Percentiles rank a stretch among this genome's conserved stretches.
Evolutionary conservation across 441 rosid genomes (phyloP).

Genomic region (Erodium moschatum): DNA sequence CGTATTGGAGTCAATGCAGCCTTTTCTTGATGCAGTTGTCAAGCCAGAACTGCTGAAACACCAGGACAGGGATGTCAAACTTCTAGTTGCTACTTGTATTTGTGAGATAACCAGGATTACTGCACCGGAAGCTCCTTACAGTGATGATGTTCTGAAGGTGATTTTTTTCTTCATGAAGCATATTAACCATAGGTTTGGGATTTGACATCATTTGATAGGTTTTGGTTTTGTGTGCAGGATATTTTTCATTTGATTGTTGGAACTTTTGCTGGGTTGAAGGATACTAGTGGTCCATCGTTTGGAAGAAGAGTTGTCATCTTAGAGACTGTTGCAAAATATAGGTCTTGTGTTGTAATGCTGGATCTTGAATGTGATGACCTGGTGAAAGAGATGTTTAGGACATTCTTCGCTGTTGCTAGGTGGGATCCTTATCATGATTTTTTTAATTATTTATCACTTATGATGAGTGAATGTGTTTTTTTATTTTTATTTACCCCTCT

Average conservation of each 20-base stretch:
- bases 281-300: slow-evolving; percentile 61
- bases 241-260: slow-evolving; percentile 60
- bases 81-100: slow-evolving; percentile 90
- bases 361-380: slow-evolving; percentile 75
- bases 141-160: slow-evolving; percentile 84
- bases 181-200: background rate
- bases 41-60: slow-evolving; percentile 81
- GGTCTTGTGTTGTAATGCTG: slow-evolving; percentile 78
- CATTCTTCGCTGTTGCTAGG: slow-evolving; percentile 91
- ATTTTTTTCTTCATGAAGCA: slow-evolving; percentile 14
- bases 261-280: slow-evolving; percentile 55
- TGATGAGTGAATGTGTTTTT: background rate
- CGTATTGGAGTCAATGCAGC: slow-evolving; percentile 67
- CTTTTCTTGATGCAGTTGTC: slow-evolving; percentile 72
- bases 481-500: background rate
- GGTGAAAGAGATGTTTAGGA: slow-evolving; percentile 62
- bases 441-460: background rate
- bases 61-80: slow-evolving; percentile 93
- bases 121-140: slow-evolving; percentile 99
- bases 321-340: slow-evolving; percentile 68
- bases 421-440: slow-evolving; percentile 34
- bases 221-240: slow-evolving; percentile 38
- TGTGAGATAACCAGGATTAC: slow-evolving; percentile 97
- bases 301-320: slow-evolving; percentile 64
- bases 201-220: background rate